Evolutionary conservation across 371 early-diverging fungal genomes (phyloP), one percentile per base, ranked within the genome.

Genomic region (Syncephalastrum sp.): DNA sequence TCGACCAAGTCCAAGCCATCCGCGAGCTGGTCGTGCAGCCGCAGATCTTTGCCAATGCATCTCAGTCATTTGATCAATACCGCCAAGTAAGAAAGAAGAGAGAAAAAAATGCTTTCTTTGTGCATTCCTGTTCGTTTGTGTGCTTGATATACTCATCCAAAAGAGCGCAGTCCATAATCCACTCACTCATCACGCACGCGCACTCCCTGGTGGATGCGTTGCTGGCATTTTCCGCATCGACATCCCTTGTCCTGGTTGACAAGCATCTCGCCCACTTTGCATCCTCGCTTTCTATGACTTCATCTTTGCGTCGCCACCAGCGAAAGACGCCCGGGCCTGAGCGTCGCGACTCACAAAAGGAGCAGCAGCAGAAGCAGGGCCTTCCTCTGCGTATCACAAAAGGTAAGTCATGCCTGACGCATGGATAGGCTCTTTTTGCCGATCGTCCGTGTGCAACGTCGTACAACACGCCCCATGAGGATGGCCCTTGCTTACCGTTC

Each of bases 151-250:
- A 10, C 38, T 52, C 17, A 17, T 41, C 5, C 38, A 10, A 27
- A 27, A 48, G 27, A 27, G 16, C 12, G 24, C 42, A 57, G 43
- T 19, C 44, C 16, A 57, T 57, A 33, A 25, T 43, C 33, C 19
- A 55, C n/a, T 61, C 50, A 10, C 55, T 55, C 15, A 44, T 61
- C 17, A 19, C 50, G 21, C 61, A 61, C 41, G 44, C 51, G 23
- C 53, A 61, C 44, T 50, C 54, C 13, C 61, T 61, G 8, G 50
- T 61, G n/a, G 61, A 61, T 25, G 56, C 61, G 14, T 33, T 61
- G 46, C 19, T 55, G 38, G 61, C 55, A 55, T 61, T 61, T 25
- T 55, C 24, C 47, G 41, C 42, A 33, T 53, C 59, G 24, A 33
- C 59, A 5, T 38, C 59, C 10, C 19, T 59, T 23, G 25, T 53